Base-by-base conservation (phyloP, 768 basidiomycete species). In the Amanita phalloides region DNA sequence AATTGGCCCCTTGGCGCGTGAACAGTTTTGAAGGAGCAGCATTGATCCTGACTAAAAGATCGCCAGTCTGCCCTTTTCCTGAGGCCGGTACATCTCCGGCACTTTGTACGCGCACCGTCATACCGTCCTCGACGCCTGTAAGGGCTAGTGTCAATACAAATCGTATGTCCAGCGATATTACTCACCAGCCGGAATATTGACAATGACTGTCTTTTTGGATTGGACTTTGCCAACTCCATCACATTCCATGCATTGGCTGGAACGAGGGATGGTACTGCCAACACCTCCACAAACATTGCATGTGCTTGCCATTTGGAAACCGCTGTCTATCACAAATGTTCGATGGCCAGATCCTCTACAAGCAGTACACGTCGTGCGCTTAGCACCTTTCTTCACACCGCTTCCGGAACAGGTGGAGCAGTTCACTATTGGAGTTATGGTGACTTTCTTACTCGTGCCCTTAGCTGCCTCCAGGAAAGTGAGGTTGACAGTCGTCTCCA, bases 241-340 rank as follows among this genome's bases (percentile, higher is more conserved):
- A 64, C 96, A 99, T 47, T 74, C 71, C 9, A 77, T 74, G 64
- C 96, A 99, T 58, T 86, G 78, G 48, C 83, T 77, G 39, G 78
- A 82, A 25, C 79, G 81, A 51, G 92, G 91, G 32, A 96, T 79
- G 2, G 77, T 79, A 39, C 79, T 80, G 23, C 96, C 96, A 26
- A 77, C 73, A 8, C 96, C 96, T 14, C 77, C 73, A 67, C 96
- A 99, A 25, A 77, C 63, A 49, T 74, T 72, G 69, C 96, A 99
- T 28, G 91, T 92, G 55, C 83, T 89, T 21, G 92, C 84, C 91
- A 99, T 94, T 64, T 92, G 89, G 79, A 99, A 98, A 14, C 96
- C 96, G 64, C 77, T 85, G 62, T 90, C 84, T 61, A 99, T 79
- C 49, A 90, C 83, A 66, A 89, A 97, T 14, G 92, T 90, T 65